Percentiles rank a stretch among this genome's conserved stretches.
Evolutionary conservation across 345 rosid species (phyloP).

Genomic region (thale cress (Arabidopsis thaliana)): TAIR10.1 NC_003076.8:17838501-17839000

Average conservation of each 20-base stretch:
- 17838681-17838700: conserved; percentile 64
- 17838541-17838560: not conserved
- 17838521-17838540: conserved; percentile 5
- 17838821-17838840: not conserved
- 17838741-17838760: conserved; percentile 27
- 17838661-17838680: conserved; percentile 61
- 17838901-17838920: conserved; percentile 34
- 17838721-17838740: conserved; percentile 38
- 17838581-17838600: conserved; percentile 9
- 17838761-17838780: conserved; percentile 35
- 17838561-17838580: not conserved
- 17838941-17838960: conserved; percentile 27
- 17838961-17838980: conserved; percentile 39
- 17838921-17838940: conserved; percentile 34
- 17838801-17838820: conserved; percentile 35
- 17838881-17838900: not conserved
- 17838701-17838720: conserved; percentile 20
- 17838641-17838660: conserved; percentile 73
- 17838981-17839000: conserved; percentile 14
- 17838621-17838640: conserved; percentile 13
- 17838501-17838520: conserved; percentile 20
- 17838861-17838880: conserved; percentile 38
- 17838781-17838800: conserved; percentile 38
- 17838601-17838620: conserved; percentile 22
- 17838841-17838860: conserved; percentile 12